Conservation (phyloP, 2,329 filamentous ascomycete species). For the Beauveria scarabaeidicola region DNA sequence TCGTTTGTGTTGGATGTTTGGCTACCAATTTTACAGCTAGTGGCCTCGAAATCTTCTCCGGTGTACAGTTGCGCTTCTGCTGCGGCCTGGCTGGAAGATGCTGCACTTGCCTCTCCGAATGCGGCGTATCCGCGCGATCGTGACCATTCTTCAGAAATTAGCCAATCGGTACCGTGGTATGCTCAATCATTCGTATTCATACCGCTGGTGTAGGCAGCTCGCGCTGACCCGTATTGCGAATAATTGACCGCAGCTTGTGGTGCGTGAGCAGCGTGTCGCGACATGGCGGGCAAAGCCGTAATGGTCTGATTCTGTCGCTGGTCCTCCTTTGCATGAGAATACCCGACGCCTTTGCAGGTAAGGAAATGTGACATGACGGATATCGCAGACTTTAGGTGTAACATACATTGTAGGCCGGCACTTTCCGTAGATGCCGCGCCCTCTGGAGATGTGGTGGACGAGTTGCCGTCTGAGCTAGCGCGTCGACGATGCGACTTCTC, state of each 20-base stretch:
- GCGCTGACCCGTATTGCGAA: background rate
- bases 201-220: background rate
- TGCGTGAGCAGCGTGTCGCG: background rate
- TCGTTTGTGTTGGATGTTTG: background rate
- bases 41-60: background rate
- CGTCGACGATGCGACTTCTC: conserved; percentile 5
- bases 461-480: conserved; percentile 1
- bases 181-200: background rate
- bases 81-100: conserved; percentile 1
- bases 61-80: background rate
- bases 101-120: background rate
- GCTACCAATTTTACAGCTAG: background rate
- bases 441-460: background rate
- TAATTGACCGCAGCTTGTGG: background rate
- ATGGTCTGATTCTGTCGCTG: background rate
- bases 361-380: background rate
- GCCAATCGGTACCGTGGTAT: too few species aligned
- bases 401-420: background rate
- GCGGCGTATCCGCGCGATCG: background rate
- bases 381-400: background rate
- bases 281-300: background rate
- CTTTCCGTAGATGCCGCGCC: background rate
- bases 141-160: background rate
- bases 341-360: background rate
- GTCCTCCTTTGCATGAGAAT: background rate